A percentile compares a stretch with the other conserved stretches of the same genome.
phyloP scores from a whole-genome alignment of 2,329 filamentous ascomycete genomes.

The Trichoderma atrobrunneum region DNA sequence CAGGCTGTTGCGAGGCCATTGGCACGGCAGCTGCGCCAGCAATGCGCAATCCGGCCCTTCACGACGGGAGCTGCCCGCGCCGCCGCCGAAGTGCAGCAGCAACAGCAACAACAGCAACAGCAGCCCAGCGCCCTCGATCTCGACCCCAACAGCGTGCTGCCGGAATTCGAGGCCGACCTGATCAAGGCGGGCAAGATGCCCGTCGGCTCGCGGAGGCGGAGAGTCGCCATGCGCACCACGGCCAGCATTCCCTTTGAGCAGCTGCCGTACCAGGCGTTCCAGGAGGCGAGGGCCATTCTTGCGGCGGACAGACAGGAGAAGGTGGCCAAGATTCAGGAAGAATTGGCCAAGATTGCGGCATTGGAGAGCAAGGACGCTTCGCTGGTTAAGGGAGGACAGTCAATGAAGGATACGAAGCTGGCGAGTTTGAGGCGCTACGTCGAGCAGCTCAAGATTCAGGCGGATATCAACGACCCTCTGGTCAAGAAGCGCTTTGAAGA shows the following conservation, averaged over 20 bases:
- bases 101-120: slow-evolving; percentile 16
- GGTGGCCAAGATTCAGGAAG: slow-evolving; percentile 65
- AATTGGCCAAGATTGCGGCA: slow-evolving; percentile 65
- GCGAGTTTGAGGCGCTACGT: slow-evolving; percentile 68
- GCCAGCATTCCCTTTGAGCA: slow-evolving; percentile 82
- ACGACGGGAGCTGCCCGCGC: slow-evolving; percentile 33
- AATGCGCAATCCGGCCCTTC: slow-evolving; percentile 39
- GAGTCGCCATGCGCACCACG: slow-evolving; percentile 65
- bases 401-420: slow-evolving; percentile 64
- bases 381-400: slow-evolving; percentile 59
- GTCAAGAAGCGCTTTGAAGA: slow-evolving; percentile 96
- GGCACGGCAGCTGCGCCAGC: slow-evolving; percentile 48
- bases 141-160: slow-evolving; percentile 68
- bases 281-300: slow-evolving; percentile 85
- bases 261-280: slow-evolving; percentile 95
- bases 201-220: slow-evolving; percentile 80
- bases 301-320: slow-evolving; percentile 79
- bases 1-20: slow-evolving; percentile 58
- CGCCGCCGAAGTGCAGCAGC: slow-evolving; percentile 30
- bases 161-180: slow-evolving; percentile 59
- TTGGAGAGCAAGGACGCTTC: slow-evolving; percentile 59
- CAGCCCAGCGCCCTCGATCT: slow-evolving; percentile 43
- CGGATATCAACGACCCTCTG: slow-evolving; percentile 90
- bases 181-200: slow-evolving; percentile 67
- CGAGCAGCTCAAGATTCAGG: slow-evolving; percentile 79